Conservation (phyloP, 2,329 filamentous ascomycete species). For the Ophiocordyceps unilateralis region DNA sequence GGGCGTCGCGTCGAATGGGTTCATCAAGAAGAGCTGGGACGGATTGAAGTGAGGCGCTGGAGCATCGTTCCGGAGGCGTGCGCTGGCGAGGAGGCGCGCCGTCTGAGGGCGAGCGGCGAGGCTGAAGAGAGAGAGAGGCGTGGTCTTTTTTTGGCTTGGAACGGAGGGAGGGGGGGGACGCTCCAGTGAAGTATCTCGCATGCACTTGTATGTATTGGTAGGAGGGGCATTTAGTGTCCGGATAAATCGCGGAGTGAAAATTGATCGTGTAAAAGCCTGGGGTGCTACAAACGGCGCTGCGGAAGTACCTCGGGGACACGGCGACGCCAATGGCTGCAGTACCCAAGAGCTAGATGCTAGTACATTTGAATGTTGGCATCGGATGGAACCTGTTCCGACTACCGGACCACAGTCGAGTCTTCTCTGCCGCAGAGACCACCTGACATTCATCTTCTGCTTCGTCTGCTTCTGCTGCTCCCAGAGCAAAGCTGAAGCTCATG, state of each 20-base stretch:
- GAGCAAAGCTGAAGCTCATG: not conserved
- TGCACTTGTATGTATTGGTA: not conserved
- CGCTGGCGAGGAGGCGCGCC: not conserved
- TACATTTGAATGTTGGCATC: not conserved
- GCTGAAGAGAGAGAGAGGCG: not conserved
- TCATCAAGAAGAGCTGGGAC: conserved; percentile 6
- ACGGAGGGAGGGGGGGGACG: no score
- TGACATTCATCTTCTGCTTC: no score
- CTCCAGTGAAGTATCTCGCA: not conserved
- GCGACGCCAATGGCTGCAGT: not conserved
- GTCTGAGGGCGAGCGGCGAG: not conserved
- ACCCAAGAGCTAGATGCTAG: not conserved
- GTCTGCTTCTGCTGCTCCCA: not conserved
- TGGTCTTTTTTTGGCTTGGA: not conserved
- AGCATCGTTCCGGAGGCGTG: not conserved
- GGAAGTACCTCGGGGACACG: not conserved
- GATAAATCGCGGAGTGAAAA: not conserved
- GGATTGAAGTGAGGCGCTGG: not conserved
- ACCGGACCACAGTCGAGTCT: no score
- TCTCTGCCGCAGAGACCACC: no score
- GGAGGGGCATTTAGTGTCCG: not conserved
- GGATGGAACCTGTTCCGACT: no score
- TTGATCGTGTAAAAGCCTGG: not conserved
- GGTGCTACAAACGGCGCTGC: not conserved
- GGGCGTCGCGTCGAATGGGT: conserved; percentile 3